Percentiles rank a stretch among this genome's conserved stretches.
These are phyloP conservation scores for Rhynchosporium secalis DNA, from an alignment of 2,329 filamentous ascomycete genomes.

Conservation along the genomic window DNA sequence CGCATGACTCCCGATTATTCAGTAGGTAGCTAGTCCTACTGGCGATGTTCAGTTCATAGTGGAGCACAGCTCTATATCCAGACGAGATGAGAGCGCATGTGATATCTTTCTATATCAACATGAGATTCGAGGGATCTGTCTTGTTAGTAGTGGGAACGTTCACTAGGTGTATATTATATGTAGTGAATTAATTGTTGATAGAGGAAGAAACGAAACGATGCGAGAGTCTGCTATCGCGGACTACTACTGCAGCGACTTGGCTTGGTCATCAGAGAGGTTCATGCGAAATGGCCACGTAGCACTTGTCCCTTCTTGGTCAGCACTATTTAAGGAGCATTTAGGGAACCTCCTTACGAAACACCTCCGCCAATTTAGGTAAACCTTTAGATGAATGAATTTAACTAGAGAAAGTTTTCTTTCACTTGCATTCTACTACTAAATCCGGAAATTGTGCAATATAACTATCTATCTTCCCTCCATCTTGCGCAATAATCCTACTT, in stretches of 20 bases:
- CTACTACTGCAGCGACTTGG: not conserved
- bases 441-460: not conserved
- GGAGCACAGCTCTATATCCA: not conserved
- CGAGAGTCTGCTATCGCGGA: not conserved
- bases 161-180: not conserved
- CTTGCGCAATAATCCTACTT: slow-evolving; percentile 1
- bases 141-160: not conserved
- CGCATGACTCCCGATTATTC: not conserved
- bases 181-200: not conserved
- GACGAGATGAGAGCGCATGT: not conserved
- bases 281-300: not conserved
- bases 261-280: not conserved
- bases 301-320: not conserved
- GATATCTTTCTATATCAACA: not conserved
- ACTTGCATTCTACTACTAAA: not conserved
- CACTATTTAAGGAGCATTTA: not conserved
- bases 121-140: not conserved
- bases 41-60: not conserved
- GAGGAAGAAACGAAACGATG: not conserved
- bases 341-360: not conserved
- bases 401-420: not conserved
- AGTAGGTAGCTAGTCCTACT: not conserved
- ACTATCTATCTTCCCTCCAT: not conserved
- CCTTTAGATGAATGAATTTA: slow-evolving; percentile 1
- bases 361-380: not conserved